Percentiles rank a stretch among this genome's conserved stretches.
Evolutionary conservation across 2,329 filamentous ascomycete species (phyloP).

Genomic region (Ophiostoma ips): DNA sequence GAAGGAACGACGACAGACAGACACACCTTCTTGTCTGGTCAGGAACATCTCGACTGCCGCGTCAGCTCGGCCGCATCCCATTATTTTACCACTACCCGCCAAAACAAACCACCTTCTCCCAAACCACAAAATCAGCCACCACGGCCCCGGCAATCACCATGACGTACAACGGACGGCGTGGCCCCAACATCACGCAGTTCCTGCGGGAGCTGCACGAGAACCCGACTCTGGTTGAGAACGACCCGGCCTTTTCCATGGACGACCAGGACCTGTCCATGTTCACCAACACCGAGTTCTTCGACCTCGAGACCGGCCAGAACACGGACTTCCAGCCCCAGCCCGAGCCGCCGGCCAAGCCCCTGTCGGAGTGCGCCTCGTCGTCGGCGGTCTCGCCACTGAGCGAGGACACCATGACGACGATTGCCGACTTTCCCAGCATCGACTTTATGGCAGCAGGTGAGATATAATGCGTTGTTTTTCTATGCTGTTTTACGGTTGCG

Average conservation of each 20-base stretch:
- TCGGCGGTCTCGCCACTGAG: constrained; percentile 14
- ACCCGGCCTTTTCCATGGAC: constrained; percentile 48
- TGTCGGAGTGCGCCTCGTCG: constrained; percentile 18
- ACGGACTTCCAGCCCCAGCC: constrained; percentile 43
- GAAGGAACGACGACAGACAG: background rate
- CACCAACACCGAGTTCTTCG: constrained; percentile 71
- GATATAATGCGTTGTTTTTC: constrained; percentile 16
- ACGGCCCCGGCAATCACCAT: too few relatives aligned
- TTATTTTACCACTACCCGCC: background rate
- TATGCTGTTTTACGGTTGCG: constrained; percentile 6
- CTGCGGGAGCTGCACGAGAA: constrained; percentile 73
- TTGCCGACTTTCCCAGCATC: constrained; percentile 32
- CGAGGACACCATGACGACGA: constrained; percentile 26
- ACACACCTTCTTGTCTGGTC: background rate
- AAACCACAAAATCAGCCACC: background rate
- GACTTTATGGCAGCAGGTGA: constrained; percentile 36
- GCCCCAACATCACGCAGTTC: constrained; percentile 80
- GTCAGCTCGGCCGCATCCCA: background rate
- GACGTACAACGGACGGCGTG: constrained; percentile 56
- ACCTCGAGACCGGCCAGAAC: constrained; percentile 55
- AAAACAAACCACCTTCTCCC: too few relatives aligned
- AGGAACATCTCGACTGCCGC: background rate
- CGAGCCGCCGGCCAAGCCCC: constrained; percentile 31
- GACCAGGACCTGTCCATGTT: constrained; percentile 59
- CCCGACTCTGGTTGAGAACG: constrained; percentile 30